Percentiles rank a stretch among this genome's conserved stretches.
Evolutionary conservation across 768 basidiomycete genomes (phyloP).

Genomic region (Leucosporidium yakuticum): DNA sequence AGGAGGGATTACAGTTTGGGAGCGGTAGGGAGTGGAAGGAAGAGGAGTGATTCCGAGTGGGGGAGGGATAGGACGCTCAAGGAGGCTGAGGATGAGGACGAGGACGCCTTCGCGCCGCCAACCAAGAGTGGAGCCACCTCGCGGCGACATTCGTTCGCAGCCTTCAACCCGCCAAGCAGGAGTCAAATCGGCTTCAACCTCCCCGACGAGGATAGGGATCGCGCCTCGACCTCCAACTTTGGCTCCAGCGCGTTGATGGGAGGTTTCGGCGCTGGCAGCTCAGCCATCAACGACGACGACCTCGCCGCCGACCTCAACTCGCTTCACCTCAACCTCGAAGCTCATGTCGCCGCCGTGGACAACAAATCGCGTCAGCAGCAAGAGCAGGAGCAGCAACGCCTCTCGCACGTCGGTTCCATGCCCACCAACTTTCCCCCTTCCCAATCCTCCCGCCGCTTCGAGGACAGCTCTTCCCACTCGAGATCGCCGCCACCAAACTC

Average conservation of each 20-base stretch:
- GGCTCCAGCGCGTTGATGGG: not conserved
- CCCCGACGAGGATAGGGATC: slow-evolving; percentile 13
- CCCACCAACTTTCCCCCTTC: slow-evolving; percentile 28
- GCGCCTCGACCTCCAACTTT: not conserved
- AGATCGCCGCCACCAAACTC: slow-evolving; percentile 12
- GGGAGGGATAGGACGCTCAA: slow-evolving; percentile 17
- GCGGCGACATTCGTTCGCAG: slow-evolving; percentile 38
- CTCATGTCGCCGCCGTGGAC: slow-evolving; percentile 24
- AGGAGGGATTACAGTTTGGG: slow-evolving; percentile 31
- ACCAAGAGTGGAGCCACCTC: slow-evolving; percentile 38
- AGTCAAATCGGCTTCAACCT: slow-evolving; percentile 36
- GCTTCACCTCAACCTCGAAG: slow-evolving; percentile 38
- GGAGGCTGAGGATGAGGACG: slow-evolving; percentile 31
- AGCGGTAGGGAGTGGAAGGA: slow-evolving; percentile 32
- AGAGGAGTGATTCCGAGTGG: slow-evolving; percentile 30
- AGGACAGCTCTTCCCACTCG: slow-evolving; percentile 6
- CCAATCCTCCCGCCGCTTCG: slow-evolving; percentile 9
- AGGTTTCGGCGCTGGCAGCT: slow-evolving; percentile 14
- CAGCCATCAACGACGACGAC: slow-evolving; percentile 38
- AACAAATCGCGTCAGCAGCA: not conserved
- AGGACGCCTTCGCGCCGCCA: slow-evolving; percentile 31
- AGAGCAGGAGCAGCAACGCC: slow-evolving; percentile 7
- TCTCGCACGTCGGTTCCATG: slow-evolving; percentile 27
- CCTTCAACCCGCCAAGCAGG: slow-evolving; percentile 30
- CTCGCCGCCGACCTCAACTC: slow-evolving; percentile 39